phyloP scores from a whole-genome alignment of 2,329 filamentous ascomycete species.

The Botrytis porri region DNA sequence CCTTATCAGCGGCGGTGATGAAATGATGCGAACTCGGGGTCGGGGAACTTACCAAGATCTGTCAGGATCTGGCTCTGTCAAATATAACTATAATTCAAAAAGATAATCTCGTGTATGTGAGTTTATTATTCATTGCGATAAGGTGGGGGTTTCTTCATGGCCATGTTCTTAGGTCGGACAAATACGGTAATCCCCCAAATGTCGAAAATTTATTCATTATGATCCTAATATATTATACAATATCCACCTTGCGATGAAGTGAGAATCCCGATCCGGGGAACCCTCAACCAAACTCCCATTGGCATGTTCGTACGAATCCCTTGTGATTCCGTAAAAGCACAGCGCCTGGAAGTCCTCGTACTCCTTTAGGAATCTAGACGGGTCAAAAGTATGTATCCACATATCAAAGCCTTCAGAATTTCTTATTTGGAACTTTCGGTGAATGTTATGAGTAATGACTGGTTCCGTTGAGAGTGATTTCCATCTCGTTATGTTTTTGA shows the following conservation, averaged over 20 bases:
- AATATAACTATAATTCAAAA: neutral
- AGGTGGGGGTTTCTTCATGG: neutral
- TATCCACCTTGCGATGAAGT: neutral
- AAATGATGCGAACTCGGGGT: slow-evolving; percentile 2
- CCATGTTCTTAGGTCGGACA: neutral
- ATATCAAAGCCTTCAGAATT: slow-evolving; percentile 2
- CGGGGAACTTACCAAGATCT: neutral
- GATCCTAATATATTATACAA: neutral
- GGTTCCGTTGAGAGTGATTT: neutral
- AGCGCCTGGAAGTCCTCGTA: neutral
- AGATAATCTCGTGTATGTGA: neutral
- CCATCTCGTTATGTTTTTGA: neutral
- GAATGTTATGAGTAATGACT: neutral
- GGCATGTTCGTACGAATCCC: neutral
- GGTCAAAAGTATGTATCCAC: neutral
- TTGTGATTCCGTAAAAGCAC: neutral
- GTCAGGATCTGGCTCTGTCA: neutral
- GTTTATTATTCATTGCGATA: slow-evolving; percentile 1
- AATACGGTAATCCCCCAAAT: neutral
- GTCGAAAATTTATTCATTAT: neutral
- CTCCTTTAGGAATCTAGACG: neutral
- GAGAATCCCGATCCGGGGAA: slow-evolving; percentile 4
- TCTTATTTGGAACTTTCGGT: slow-evolving; percentile 3
- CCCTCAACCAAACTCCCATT: neutral
- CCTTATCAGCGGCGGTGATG: neutral